Evolutionary conservation across 495 filamentous ascomycete genomes (phyloP), one percentile per base, ranked within the genome.

Genomic region (Aspergillus ellipticus): DNA sequence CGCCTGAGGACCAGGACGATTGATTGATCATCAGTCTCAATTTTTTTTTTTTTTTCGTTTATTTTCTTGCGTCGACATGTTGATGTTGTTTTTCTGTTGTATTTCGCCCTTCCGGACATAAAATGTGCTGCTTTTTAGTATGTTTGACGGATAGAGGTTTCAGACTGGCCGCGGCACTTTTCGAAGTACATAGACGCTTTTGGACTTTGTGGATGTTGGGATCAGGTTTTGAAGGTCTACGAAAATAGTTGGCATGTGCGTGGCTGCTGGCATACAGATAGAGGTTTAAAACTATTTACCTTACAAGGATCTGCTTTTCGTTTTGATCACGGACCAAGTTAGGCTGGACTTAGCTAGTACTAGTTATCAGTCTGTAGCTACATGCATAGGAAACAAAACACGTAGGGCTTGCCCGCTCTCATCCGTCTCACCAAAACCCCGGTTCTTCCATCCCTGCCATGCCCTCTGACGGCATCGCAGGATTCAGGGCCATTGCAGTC

Each of bases 1-100:
- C 85, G 17, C 78, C 76, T 4, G 82, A 79, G 24, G 79, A 82
- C 19, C 80, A 85, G 0, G 78, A 81, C 29, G 76, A 65, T 62
- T 55, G 5, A 33, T 41, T 57, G 3, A 31, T 21, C 19, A n/a
- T n/a, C n/a, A n/a, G n/a, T 24, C 42, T 33, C 43, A 42, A 21
- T 51, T 53, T 5, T 17, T 42, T 29, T 49, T 28, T 22, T 58
- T 48, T 55, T 53, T n/a, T 28, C 4, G 7, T 49, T 39, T 19
- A 19, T 45, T 47, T 52, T 15, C 43, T 48, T 58, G 19, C 26
- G 35, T 39, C 17, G 54, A 28, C 29, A 35, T 10, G 21, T 21
- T 54, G 9, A 29, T 33, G 16, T 11, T 47, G 21, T 6, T 28
- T 46, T 11, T 24, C 20, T 52, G 37, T 49, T 17, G 24, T 39